Evolutionary conservation across 768 basidiomycete genomes (phyloP).

Genomic region (Auriscalpium vulgare): DNA sequence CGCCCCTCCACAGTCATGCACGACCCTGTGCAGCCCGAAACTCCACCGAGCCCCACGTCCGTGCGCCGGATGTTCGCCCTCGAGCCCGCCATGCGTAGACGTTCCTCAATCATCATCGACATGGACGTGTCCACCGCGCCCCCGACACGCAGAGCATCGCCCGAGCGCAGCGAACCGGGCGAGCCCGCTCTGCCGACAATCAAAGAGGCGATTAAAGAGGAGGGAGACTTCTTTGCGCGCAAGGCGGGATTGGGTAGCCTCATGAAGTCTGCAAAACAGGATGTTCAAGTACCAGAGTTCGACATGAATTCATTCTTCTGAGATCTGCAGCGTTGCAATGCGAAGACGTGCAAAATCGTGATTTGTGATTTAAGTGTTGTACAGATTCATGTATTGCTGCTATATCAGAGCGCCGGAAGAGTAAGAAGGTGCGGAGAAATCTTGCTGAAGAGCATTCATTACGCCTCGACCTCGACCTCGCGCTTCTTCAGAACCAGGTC

Average conservation of each 20-base stretch:
- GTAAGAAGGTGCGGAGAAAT: constrained; percentile 1
- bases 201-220: constrained; percentile 33
- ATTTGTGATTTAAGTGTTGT: not conserved
- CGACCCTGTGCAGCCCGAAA: constrained; percentile 14
- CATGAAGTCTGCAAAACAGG: constrained; percentile 87
- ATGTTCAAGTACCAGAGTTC: constrained; percentile 81
- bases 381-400: constrained; percentile 7
- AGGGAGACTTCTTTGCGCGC: constrained; percentile 52
- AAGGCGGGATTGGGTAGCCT: constrained; percentile 74
- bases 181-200: constrained; percentile 15
- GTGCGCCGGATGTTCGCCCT: constrained; percentile 41
- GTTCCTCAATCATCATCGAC: constrained; percentile 80
- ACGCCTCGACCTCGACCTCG: constrained; percentile 57
- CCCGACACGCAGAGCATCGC: constrained; percentile 48
- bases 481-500: constrained; percentile 85
- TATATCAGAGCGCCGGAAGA: not conserved
- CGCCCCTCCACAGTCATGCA: constrained; percentile 46
- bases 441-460: constrained; percentile 15
- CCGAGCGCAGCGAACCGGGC: constrained; percentile 22
- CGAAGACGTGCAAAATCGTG: not conserved
- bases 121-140: constrained; percentile 69
- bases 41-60: constrained; percentile 37
- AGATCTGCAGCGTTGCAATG: constrained; percentile 9
- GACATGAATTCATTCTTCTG: constrained; percentile 75
- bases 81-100: constrained; percentile 47